phyloP scores from a whole-genome alignment of 768 basidiomycete genomes.

The Naganishia onofrii region DNA sequence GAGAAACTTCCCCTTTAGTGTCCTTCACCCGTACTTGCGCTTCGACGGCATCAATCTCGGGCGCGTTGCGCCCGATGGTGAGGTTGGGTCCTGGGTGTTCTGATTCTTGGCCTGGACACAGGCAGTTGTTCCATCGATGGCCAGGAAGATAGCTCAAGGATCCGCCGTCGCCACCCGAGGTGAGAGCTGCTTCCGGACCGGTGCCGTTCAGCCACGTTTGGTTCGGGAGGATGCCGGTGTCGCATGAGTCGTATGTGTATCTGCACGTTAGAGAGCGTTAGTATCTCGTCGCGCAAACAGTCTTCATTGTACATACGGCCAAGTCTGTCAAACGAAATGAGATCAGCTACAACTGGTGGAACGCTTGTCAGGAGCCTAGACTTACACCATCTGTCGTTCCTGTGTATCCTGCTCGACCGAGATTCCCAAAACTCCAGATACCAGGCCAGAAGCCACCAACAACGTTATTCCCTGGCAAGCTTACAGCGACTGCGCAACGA shows the following conservation, averaged over 20 bases:
- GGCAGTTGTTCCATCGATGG: constrained; percentile 64
- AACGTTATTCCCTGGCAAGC: constrained; percentile 46
- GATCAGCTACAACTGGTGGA: constrained; percentile 69
- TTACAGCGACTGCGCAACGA: constrained; percentile 46
- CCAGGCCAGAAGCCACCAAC: constrained; percentile 68
- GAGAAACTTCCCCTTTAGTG: constrained; percentile 59
- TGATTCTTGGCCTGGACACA: constrained; percentile 72
- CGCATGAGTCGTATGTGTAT: constrained; percentile 50
- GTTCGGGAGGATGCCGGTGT: constrained; percentile 47
- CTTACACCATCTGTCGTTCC: constrained; percentile 53
- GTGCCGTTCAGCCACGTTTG: constrained; percentile 44
- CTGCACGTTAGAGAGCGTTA: background rate
- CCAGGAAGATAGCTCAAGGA: constrained; percentile 53
- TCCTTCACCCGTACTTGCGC: constrained; percentile 70
- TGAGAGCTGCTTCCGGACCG: constrained; percentile 42
- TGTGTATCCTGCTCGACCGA: constrained; percentile 22
- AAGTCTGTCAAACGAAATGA: background rate
- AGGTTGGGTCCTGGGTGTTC: constrained; percentile 80
- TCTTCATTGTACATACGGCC: constrained; percentile 28
- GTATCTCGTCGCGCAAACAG: background rate
- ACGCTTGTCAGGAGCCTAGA: constrained; percentile 79
- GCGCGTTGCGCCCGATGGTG: constrained; percentile 68
- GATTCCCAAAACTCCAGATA: constrained; percentile 74
- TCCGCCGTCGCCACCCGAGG: constrained; percentile 39
- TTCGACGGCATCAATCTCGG: constrained; percentile 92